Base-by-base conservation (phyloP, 345 rosid species). In the Laguncularia racemosa region DNA sequence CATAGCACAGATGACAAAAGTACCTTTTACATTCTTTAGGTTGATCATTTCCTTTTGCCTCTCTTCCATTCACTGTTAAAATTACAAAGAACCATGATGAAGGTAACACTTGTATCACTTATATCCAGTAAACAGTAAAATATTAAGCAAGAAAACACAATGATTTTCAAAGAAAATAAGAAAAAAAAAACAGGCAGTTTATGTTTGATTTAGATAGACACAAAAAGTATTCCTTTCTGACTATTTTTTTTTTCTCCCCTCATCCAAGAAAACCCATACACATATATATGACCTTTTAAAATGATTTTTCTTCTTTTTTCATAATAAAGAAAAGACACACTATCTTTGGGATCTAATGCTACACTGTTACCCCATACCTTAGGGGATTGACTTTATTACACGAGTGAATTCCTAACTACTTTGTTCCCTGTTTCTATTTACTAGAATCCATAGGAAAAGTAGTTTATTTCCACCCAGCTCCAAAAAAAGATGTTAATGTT, bases 1-100 rank as follows among this genome's bases (percentile, higher is more conserved):
- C 40, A 33, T 33, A 33, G 40, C 9, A 33, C 9, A 33, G 40
- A 33, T 33, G 26, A 19, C 16, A 16, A 28, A 46, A 55, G 19
- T 78, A 85, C 96, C 90, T 83, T 74, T 69, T 79, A 46, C 64
- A 71, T 52, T 71, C 75, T 51, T 20, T 52, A 64, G 67, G 69
- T 65, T 57, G 68, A 54, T 72, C 63, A 12, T 73, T 71, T 51
- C 62, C 57, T 20, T 49, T 64, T 73, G 60, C 69, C 70, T 70
- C 76, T 44, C 61, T 68, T 60, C 64, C 52, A 23, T 40, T 58
- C 66, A 76, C 90, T 85, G 73, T 40, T 65, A 48, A 56, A 43
- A 16, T n/a, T 48, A 55, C 18, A 63, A 43, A 47, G 50, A 50
- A 17, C 13, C 46, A 17, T 2, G 15, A 48, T n/a, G 21, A n/a